These are phyloP conservation scores for Globisporangium abappressorium DNA, from an alignment of 352 stramenopile species.

Conservation along the genomic window DNA sequence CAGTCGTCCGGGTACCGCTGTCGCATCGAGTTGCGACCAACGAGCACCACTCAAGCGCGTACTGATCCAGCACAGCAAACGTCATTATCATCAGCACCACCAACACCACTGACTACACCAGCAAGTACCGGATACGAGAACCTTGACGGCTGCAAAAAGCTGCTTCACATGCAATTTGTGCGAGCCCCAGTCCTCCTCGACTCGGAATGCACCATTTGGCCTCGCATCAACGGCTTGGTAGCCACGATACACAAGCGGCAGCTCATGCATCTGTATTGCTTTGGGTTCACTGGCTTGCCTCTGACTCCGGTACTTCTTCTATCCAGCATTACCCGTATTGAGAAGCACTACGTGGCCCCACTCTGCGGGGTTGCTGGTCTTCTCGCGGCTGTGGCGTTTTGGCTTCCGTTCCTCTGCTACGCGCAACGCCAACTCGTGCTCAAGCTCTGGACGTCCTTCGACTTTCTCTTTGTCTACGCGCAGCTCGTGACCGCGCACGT, in stretches of 20 bases:
- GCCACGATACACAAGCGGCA: background rate
- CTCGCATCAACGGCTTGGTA: background rate
- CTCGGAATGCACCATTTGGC: background rate
- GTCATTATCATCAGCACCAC: too few relatives aligned
- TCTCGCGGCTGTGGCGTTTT: slow-evolving; percentile 1
- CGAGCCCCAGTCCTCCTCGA: background rate
- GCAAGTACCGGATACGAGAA: too few relatives aligned
- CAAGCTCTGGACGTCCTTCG: slow-evolving; percentile 25
- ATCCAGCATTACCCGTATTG: too few relatives aligned
- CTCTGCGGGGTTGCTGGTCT: background rate
- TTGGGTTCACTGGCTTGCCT: background rate
- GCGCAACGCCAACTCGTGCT: slow-evolving; percentile 17
- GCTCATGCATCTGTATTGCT: background rate
- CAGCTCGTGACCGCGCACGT: slow-evolving; percentile 18
- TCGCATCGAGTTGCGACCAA: background rate
- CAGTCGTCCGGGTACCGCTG: slow-evolving; percentile 16
- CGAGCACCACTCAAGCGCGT: background rate
- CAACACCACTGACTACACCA: too few relatives aligned
- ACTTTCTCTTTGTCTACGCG: slow-evolving; percentile 21
- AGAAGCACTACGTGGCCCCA: too few relatives aligned
- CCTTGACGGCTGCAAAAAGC: background rate
- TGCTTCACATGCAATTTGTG: background rate
- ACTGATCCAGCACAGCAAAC: background rate
- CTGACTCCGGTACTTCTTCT: too few relatives aligned
- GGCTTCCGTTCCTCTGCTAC: background rate